Base-by-base conservation (phyloP, 768 basidiomycete species). In the Bullera alba region DNA sequence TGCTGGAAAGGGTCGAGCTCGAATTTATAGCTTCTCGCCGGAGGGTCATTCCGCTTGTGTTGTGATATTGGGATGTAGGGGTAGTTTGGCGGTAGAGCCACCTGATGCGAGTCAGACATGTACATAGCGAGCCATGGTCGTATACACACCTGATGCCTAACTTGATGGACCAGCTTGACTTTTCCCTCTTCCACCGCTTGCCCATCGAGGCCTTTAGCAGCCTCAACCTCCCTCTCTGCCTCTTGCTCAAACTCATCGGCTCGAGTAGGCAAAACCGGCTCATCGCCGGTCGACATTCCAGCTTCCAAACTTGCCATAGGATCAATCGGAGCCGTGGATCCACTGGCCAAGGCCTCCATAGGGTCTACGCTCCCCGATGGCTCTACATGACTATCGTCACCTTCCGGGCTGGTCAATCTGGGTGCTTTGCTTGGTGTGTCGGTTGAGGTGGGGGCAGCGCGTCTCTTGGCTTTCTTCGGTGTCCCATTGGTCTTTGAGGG, bases 1-100 rank as follows among this genome's bases (percentile, higher is more conserved):
- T 83, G 80, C 65, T 97, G 95, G 76, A 99, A 99, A 16, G 95
- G 93, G 75, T 99, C 95, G 45, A 99, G 79, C 39, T 83, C 85
- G 77, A 99, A 99, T 56, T 90, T 90, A 78, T 97, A 99, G 67
- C 85, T 84, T 46, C 88, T 81, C 43, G 83, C 91, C 0, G 92
- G 91, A 64, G 92, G 90, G 44, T 83, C 79, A 14, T 87, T 86
- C 14, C 92, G 85, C n/a, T 86, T 79, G 71, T 99, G 91, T 66
- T 87, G 79, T 16, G 86, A 82, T 54, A 97, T 95, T 2, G 93
- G 86, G 37, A 84, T 71, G 73, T 97, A 97, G 64, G 83, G 81
- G 72, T 92, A 97, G 23, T 84, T 84, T 19, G 87, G 84, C 6
- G 95, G 95, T 15, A 97, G 83, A 5, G 91, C 91, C 32, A 99